Evolutionary conservation across 1,284 basidiomycete species (phyloP).

Genomic region (Heterobasidion parviporum): DNA sequence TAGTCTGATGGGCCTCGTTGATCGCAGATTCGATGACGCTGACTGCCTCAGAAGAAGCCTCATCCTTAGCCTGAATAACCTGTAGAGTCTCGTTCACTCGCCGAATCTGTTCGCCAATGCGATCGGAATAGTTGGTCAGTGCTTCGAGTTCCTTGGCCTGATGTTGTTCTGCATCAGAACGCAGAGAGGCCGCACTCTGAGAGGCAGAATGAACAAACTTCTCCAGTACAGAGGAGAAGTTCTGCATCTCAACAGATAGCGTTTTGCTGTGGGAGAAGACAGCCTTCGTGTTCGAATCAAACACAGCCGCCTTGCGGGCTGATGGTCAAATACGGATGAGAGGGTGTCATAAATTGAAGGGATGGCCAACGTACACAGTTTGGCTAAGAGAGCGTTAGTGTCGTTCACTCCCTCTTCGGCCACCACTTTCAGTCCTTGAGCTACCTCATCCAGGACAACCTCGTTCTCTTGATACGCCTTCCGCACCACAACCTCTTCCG

Average conservation of each 20-base stretch:
- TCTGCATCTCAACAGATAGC: constrained; percentile 41
- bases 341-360: background rate
- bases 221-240: constrained; percentile 51
- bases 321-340: constrained; percentile 10
- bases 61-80: constrained; percentile 50
- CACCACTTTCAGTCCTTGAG: constrained; percentile 57
- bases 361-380: constrained; percentile 55
- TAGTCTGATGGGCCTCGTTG: constrained; percentile 41
- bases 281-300: constrained; percentile 59
- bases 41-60: constrained; percentile 46
- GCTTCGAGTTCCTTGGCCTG: constrained; percentile 48
- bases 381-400: constrained; percentile 70
- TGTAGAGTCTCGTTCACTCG: constrained; percentile 49
- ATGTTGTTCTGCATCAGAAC: constrained; percentile 48
- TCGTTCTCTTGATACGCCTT: constrained; percentile 77
- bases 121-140: constrained; percentile 41
- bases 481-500: constrained; percentile 73
- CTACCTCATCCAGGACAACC: constrained; percentile 60
- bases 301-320: constrained; percentile 72
- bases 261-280: constrained; percentile 57
- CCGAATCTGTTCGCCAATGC: constrained; percentile 55
- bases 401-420: constrained; percentile 67
- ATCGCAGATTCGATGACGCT: constrained; percentile 37
- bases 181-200: constrained; percentile 45
- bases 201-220: constrained; percentile 54